Evolutionary conservation across 176 grass and related monocot species (phyloP), one percentile per base, ranked within the genome.

Genomic region (Eragrostis curvula): DNA sequence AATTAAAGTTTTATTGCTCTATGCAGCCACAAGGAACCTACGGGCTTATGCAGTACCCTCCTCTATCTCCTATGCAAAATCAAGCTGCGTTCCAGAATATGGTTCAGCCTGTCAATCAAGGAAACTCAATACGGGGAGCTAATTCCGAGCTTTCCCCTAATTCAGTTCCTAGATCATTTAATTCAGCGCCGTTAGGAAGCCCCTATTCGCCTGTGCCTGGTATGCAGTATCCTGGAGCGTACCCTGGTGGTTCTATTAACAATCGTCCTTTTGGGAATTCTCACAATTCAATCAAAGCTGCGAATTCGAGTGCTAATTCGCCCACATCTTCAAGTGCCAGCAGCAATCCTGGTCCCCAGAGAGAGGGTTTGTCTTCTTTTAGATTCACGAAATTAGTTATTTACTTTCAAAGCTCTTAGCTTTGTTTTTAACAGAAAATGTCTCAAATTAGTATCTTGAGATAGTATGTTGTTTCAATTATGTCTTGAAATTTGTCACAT

Each of bases 21-120:
- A 55, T 91, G 86, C 89, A 95, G 93, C 87, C 93, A 88, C 81
- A 90, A 83, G 93, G 91, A 86, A 94, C 93, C 69, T 99, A 99
- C 20, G 91, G 95, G 41, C 77, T 95, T 79, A 87, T 95, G 86
- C 92, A 95, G 64, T 99, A 96, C 72, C 91, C 93, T 85, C 93
- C 92, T 83, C 89, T 95, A 94, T 86, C 89, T 86, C 87, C 93
- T 83, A 85, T 95, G 81, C 93, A 95, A 92, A 95, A 85, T 83
- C 89, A 89, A 83, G 84, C 87, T 83, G 41, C 89, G 20, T 95
- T 80, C 71, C 87, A 81, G 32, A 95, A 90, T 88, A 87, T 90
- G 74, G 78, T 61, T 83, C 84, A 86, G 55, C 74, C 84, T 68
- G 78, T 75, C 66, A 91, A 87, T 85, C 93, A 95, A 88, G 93